These are phyloP conservation scores for Balamuthia mandrillaris DNA, from an alignment of 208 protist species.

Conservation along the genomic window DNA sequence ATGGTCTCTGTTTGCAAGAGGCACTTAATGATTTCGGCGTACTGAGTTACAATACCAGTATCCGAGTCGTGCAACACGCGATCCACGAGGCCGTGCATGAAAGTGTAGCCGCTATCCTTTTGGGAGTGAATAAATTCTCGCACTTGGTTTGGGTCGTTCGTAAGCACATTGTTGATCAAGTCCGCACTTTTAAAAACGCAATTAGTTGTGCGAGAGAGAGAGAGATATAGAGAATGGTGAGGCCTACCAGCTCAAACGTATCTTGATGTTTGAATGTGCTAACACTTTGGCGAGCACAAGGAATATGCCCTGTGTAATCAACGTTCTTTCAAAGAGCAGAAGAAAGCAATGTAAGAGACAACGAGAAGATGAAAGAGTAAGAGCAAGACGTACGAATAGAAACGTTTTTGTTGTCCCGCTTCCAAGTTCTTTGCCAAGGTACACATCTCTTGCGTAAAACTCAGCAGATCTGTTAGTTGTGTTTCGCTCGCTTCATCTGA, in stretches of 20 bases:
- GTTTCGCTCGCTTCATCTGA: not conserved
- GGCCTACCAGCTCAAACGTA: conserved; percentile 3
- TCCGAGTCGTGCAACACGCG: conserved; percentile 38
- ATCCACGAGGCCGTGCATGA: conserved; percentile 32
- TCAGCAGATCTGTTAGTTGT: conserved; percentile 50
- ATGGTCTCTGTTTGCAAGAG: conserved; percentile 28
- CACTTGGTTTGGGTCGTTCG: not conserved
- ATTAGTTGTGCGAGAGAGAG: not conserved
- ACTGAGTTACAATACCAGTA: not conserved
- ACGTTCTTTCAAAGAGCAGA: too few species aligned
- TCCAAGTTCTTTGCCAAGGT: conserved; percentile 63
- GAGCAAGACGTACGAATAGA: not conserved
- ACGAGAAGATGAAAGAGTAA: not conserved
- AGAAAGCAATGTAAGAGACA: not conserved
- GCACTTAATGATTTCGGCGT: not conserved
- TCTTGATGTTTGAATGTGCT: not conserved
- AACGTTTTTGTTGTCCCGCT: conserved; percentile 25
- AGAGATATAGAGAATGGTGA: not conserved
- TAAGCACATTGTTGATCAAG: conserved; percentile 45
- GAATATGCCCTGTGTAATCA: conserved; percentile 29
- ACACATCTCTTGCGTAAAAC: conserved; percentile 68
- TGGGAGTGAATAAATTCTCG: not conserved
- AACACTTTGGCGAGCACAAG: conserved; percentile 12
- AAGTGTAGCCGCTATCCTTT: conserved; percentile 16
- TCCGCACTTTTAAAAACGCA: not conserved